Evolutionary conservation across 2,329 filamentous ascomycete species (phyloP).

Genomic region (Xylaria sp.): DNA sequence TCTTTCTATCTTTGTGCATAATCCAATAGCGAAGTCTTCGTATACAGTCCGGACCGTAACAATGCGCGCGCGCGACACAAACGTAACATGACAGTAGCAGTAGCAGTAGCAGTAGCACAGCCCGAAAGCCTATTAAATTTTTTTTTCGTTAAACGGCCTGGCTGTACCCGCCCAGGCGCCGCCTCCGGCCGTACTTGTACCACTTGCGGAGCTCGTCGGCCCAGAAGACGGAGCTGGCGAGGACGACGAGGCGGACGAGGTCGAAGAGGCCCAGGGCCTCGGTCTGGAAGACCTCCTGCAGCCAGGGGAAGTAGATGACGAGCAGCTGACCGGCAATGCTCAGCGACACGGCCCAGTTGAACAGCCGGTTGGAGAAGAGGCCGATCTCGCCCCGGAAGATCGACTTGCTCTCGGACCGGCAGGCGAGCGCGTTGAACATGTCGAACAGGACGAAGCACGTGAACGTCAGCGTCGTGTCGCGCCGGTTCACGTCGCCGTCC

Average conservation of each 20-base stretch:
- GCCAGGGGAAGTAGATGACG: slow-evolving; percentile 92
- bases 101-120: too few relatives aligned
- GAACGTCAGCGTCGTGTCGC: slow-evolving; percentile 99
- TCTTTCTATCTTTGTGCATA: too few relatives aligned
- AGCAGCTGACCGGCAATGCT: slow-evolving; percentile 83
- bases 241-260: slow-evolving; percentile 68
- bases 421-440: slow-evolving; percentile 98
- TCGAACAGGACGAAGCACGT: slow-evolving; percentile 99
- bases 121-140: too few relatives aligned
- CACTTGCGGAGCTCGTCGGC: slow-evolving; percentile 90
- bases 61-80: too few relatives aligned
- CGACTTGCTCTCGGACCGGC: slow-evolving; percentile 88
- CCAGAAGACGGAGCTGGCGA: slow-evolving; percentile 94
- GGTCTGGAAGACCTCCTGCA: slow-evolving; percentile 95
- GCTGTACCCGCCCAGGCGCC: slow-evolving; percentile 64
- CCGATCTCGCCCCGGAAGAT: slow-evolving; percentile 84
- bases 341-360: slow-evolving; percentile 92
- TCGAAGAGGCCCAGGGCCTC: slow-evolving; percentile 79
- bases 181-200: slow-evolving; percentile 61
- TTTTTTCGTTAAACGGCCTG: slow-evolving; percentile 56
- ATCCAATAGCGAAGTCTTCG: too few relatives aligned
- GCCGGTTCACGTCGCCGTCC: slow-evolving; percentile 81
- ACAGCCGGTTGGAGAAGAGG: slow-evolving; percentile 84
- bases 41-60: too few relatives aligned
- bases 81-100: too few relatives aligned